Base-by-base conservation (phyloP, 768 basidiomycete genomes). In the Collybiopsis luxurians region DNA sequence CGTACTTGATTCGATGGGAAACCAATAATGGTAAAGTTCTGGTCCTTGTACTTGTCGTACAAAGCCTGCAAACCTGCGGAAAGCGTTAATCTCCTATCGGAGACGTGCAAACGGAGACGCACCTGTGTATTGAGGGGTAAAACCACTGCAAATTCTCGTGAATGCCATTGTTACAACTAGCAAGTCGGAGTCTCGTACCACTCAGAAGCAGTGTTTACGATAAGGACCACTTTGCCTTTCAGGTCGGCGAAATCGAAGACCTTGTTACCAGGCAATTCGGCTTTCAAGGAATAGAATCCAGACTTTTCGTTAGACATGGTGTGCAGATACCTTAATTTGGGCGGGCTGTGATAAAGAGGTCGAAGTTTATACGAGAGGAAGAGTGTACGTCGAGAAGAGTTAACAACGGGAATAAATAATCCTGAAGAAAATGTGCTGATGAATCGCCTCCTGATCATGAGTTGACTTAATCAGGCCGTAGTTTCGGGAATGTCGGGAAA, bases 1-100 rank as follows among this genome's bases (percentile, higher is more conserved):
- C 71, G 38, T 55, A 87, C 88, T 70, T 91, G 93, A 67, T 95
- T 92, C 72, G 87, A 94, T 11, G 95, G 95, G 79, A 96, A 96
- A 2, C 93, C 94, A 51, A 97, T 79, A 55, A 97, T 83, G 49
- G 86, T 79, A 44, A 96, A 78, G 5, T 79, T 90, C 55, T 80
- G 74, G 51, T 87, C 86, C 67, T 89, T 86, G 76, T 92, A 89
- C 67, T 90, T 90, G 54, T 93, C 81, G 69, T 95, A 83, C 17
- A 95, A 75, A 17, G 73, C 72, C 71, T 98, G 90, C 23, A 98
- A 83, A 45, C 91, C 93, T 80, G 63, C 51, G 66, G 27, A 30
- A 40, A 30, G 42, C 24, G 17, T 53, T 31, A 46, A 24, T 55
- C 28, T 17, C 28, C 23, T 19, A 55, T 46, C 31, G 19, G 26